A percentile compares a stretch with the other conserved stretches of the same genome.
phyloP scores from a whole-genome alignment of 164 flowering plant genomes.

The Protea cynaroides region DNA sequence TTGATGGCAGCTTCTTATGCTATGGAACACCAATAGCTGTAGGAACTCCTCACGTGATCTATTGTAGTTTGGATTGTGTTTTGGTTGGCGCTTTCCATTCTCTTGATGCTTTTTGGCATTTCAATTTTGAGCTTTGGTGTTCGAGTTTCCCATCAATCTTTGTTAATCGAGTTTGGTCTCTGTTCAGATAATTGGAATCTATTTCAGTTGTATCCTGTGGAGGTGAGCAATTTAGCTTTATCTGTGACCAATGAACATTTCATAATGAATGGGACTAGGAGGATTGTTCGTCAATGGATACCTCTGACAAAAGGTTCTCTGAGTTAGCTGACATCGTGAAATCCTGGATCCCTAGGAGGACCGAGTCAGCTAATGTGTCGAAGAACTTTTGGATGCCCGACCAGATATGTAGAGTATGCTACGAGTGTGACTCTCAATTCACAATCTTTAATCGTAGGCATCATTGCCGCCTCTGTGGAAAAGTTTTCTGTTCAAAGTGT shows the following conservation, averaged over 20 bases:
- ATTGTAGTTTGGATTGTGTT: too few relatives aligned
- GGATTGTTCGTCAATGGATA: slow-evolving; percentile 57
- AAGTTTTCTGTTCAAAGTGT: slow-evolving; percentile 87
- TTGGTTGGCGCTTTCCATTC: too few relatives aligned
- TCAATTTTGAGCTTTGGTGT: too few relatives aligned
- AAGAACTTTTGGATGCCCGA: slow-evolving; percentile 99
- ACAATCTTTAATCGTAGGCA: slow-evolving; percentile 80
- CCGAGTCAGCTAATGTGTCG: slow-evolving; percentile 71
- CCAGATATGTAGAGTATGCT: slow-evolving; percentile 89
- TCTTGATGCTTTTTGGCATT: too few relatives aligned
- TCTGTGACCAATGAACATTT: slow-evolving; percentile 43
- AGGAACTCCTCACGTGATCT: not conserved
- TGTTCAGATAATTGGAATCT: not conserved
- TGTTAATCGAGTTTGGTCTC: not conserved
- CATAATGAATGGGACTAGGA: slow-evolving; percentile 52
- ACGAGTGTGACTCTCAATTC: slow-evolving; percentile 91
- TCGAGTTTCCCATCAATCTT: not conserved
- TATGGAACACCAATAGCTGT: not conserved
- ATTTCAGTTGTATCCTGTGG: not conserved
- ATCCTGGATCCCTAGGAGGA: slow-evolving; percentile 76
- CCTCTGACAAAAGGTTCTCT: slow-evolving; percentile 41
- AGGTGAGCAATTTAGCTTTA: slow-evolving; percentile 4
- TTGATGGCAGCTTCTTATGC: not conserved
- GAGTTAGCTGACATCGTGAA: slow-evolving; percentile 47
- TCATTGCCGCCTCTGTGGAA: slow-evolving; percentile 91